Conservation (phyloP, 768 basidiomycete species). For the Boletus rubroflammeus region DNA sequence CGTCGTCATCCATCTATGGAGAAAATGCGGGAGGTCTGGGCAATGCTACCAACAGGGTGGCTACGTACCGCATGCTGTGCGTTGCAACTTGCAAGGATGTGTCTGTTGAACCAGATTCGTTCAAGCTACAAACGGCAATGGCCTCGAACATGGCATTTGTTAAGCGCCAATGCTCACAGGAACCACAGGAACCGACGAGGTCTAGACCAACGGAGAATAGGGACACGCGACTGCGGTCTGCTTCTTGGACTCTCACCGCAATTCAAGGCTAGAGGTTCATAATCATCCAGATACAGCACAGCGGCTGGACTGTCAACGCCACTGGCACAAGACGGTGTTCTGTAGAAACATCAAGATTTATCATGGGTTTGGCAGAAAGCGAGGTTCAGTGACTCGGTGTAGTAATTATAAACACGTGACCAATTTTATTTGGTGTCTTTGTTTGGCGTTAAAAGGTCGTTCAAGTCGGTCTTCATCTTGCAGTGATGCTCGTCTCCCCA, state of each 20-base stretch:
- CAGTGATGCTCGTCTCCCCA: not conserved
- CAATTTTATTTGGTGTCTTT: slow-evolving; percentile 5
- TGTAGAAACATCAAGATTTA: not conserved
- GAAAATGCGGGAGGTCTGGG: slow-evolving; percentile 6
- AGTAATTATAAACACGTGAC: slow-evolving; percentile 1
- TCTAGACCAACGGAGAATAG: slow-evolving; percentile 9
- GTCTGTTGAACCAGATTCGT: not conserved
- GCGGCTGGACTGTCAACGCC: not conserved
- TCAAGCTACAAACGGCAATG: not conserved
- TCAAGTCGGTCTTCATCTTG: too few species aligned
- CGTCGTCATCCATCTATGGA: not conserved
- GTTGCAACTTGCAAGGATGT: not conserved
- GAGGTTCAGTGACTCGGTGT: too few species aligned
- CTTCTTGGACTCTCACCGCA: not conserved
- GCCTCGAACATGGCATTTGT: slow-evolving; percentile 9
- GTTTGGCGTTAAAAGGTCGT: slow-evolving; percentile 3
- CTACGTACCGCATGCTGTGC: slow-evolving; percentile 4
- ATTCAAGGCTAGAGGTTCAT: not conserved
- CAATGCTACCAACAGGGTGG: not conserved
- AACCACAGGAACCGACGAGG: not conserved
- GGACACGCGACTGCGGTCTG: not conserved
- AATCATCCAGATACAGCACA: not conserved
- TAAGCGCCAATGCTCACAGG: not conserved
- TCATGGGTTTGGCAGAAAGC: not conserved
- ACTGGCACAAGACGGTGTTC: not conserved